Conservation (phyloP, 1,284 basidiomycete genomes). For the Sanghuangporus weigelae region DNA sequence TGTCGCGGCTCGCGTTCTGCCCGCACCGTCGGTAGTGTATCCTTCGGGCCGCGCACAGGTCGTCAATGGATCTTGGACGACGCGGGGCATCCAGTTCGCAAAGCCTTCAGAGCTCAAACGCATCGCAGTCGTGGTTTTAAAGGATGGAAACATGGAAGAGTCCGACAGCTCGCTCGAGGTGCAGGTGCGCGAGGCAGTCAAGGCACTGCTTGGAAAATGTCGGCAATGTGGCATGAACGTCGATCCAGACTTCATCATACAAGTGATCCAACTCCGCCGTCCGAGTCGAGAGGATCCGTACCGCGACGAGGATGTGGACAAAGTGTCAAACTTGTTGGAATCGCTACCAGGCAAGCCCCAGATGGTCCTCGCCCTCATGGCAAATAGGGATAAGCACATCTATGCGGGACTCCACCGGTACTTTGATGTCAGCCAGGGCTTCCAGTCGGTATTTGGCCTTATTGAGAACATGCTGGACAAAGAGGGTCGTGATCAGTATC, state of each 20-base stretch:
- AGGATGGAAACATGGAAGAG: neutral
- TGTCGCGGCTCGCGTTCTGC: slow-evolving; percentile 57
- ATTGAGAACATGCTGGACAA: slow-evolving; percentile 29
- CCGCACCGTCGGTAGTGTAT: slow-evolving; percentile 52
- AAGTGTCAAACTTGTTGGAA: slow-evolving; percentile 36
- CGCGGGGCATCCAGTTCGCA: slow-evolving; percentile 34
- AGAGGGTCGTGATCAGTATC: slow-evolving; percentile 65
- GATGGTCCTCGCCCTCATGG: neutral
- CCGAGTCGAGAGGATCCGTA: neutral
- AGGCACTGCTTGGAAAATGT: neutral
- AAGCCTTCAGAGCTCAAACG: neutral
- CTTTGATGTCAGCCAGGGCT: slow-evolving; percentile 38
- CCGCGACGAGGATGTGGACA: neutral
- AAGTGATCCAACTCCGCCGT: neutral
- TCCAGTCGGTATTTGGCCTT: slow-evolving; percentile 23
- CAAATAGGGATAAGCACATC: slow-evolving; percentile 1
- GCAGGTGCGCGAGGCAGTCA: slow-evolving; percentile 23
- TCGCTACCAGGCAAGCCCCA: slow-evolving; percentile 31
- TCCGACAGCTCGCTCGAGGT: slow-evolving; percentile 31
- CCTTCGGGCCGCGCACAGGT: slow-evolving; percentile 37
- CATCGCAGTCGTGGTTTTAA: neutral
- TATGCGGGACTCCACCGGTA: slow-evolving; percentile 31
- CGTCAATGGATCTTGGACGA: slow-evolving; percentile 65
- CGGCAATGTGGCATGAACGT: neutral
- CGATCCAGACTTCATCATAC: neutral